These are phyloP conservation scores for Fusarium sp. DNA, from an alignment of 2,329 filamentous ascomycete species.

Conservation along the genomic window DNA sequence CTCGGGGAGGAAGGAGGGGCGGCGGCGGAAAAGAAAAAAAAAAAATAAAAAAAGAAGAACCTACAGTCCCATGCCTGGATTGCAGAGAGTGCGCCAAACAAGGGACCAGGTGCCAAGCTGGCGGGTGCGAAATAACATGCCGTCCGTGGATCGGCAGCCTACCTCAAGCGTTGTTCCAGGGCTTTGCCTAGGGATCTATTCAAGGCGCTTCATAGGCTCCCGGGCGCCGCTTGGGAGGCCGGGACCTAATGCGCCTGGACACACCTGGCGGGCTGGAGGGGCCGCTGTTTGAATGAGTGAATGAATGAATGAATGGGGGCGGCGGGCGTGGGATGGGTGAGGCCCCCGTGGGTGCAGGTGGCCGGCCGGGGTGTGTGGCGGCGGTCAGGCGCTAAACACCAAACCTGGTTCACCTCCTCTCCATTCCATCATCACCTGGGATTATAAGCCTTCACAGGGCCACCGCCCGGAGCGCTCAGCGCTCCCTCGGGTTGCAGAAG, in stretches of 20 bases:
- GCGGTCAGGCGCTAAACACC: slow-evolving; percentile 16
- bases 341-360: background rate
- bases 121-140: slow-evolving; percentile 11
- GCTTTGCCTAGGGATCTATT: background rate
- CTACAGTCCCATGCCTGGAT: slow-evolving; percentile 2
- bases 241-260: slow-evolving; percentile 33
- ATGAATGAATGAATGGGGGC: background rate
- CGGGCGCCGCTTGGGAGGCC: slow-evolving; percentile 22
- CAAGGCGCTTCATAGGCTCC: slow-evolving; percentile 32
- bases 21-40: background rate
- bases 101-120: slow-evolving; percentile 23
- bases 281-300: background rate
- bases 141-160: slow-evolving; percentile 25
- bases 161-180: slow-evolving; percentile 5
- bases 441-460: background rate
- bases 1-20: slow-evolving; percentile 14
- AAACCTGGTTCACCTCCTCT: background rate
- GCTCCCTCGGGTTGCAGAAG: background rate
- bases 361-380: background rate
- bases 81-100: slow-evolving; percentile 12
- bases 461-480: background rate
- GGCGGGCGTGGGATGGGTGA: slow-evolving; percentile 8
- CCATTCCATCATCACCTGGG: background rate
- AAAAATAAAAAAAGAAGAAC: background rate
- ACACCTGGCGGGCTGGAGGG: background rate